Base-by-base conservation (phyloP, 768 basidiomycete species). In the Agaricus blazei region DNA sequence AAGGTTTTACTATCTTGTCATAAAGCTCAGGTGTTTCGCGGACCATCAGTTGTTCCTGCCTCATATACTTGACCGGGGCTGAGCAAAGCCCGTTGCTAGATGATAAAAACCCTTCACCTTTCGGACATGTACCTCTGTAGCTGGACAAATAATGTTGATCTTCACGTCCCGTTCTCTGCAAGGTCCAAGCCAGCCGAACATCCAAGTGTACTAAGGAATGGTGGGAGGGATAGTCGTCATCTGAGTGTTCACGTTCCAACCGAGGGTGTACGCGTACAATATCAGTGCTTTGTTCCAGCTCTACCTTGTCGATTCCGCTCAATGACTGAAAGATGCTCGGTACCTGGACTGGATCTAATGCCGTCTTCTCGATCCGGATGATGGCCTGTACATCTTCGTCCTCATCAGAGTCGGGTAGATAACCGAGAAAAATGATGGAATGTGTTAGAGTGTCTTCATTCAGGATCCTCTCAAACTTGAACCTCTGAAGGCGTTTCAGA, bases 21-120 rank as follows among this genome's bases (percentile, higher is more conserved):
- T 94, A 98, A 7, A 94, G 57, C 27, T 78, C 80, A 0, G 93
- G 90, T 0, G 94, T 96, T 69, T 99, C 96, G 28, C 73, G 77
- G 9, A 98, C 82, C 69, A 98, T 82, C 23, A 82, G 63, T 0
- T 81, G 68, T 12, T 80, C 75, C 64, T 98, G 96, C 48, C 67
- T 77, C 7, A 87, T 83, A 67, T 98, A 95, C 88, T 94, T 40
- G 40, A 36, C 48, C 45, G 34, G 3, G 23, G 31, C 48, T 36
- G 26, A 48, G 7, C 26, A 9, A n/a, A n/a, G n/a, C 19, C 12
- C n/a, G 29, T 48, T 5, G 8, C 15, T 7, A 24, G 6, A 48
- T 12, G 19, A 51, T 1, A 28, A 2, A 42, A 43, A 48, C 23
- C 62, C 8, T 34, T 29, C 37, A 85, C 89, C 78, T 97, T 97